Evolutionary conservation across 2,329 filamentous ascomycete genomes (phyloP), one percentile per base, ranked within the genome.

Genomic region (Purpureocillium lavendulum): DNA sequence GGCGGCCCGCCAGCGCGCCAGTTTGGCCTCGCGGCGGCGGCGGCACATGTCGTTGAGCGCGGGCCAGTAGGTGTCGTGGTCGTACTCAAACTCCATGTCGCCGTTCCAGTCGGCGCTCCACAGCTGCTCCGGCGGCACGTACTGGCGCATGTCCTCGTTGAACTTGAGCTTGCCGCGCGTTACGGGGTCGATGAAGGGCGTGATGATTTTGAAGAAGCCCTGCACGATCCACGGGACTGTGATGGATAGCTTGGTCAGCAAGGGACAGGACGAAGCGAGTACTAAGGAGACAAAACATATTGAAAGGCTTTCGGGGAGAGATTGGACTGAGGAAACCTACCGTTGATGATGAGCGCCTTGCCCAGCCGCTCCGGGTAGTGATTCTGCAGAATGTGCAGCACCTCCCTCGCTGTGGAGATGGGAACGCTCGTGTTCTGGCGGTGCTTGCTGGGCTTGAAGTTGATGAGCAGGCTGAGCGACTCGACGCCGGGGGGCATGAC

Each of bases 131-230:
- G 80, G 64, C 5, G 88, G 88, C 15, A 98, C 83, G 59, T 88
- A 87, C 49, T 84, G 70, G 50, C 73, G 74, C 69, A 95, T 81
- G 57, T 94, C 84, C 61, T 95, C 88, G 69, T 97, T 96, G 73
- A 95, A 96, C 68, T 92, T 94, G 67, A 98, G 81, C 71, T 98
- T 98, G 56, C 92, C 81, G 42, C 85, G 80, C 9, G 92, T 98
- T 53, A 89, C 69, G 7, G 92, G 92, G 62, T 98, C 92, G 65
- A 98, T 95, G 65, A 98, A 96, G 30, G 90, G 88, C 4, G 80
- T 88, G 64, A 98, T 89, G 53, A 96, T 69, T 65, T 94, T 96
- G 74, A 97, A 94, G 73, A 98, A 98, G 37, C 85, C 85, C 61
- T 78, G 82, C 45, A 97, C 86, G 47, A 94, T 75, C 80, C 87